Evolutionary conservation across 2,329 filamentous ascomycete genomes (phyloP), one percentile per base, ranked within the genome.

Genomic region (Neopestalotiopsis rosae): DNA sequence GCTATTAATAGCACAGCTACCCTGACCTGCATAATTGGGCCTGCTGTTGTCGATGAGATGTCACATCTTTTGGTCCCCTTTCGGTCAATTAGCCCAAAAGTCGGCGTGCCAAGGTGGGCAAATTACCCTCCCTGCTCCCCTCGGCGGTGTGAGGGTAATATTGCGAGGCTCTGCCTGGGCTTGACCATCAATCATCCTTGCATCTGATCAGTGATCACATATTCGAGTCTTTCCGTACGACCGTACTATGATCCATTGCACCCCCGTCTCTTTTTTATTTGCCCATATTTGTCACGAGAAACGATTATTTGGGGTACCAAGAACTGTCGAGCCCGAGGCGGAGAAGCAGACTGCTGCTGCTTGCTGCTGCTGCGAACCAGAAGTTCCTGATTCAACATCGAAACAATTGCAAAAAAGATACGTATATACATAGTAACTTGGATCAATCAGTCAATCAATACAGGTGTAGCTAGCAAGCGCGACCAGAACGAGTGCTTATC

Each of bases 1-100:
- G 75, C 73, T 78, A 79, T 77, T 76, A 74, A 74, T 78, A 79
- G 77, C 67, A 69, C 67, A 69, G n/a, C 34, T 32, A 40, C 62
- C 40, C 20, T 69, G 71, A 58, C 49, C 13, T 57, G 49, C 63
- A 66, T 56, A 24, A 28, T 28, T 56, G 32, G 24, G 52, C 45
- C 63, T 38, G 10, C 10, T 38, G 34, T 3, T 7, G 34, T 38
- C 6, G 6, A 38, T 38, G 20, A 59, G 24, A 59, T 52, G 57
- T 61, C 24, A 30, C 32, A n/a, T 30, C n/a, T 34, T 10, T 49
- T 49, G 38, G 32, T 28, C 62, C 40, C 34, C 5, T 45, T 52
- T 40, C 42, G 62, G 34, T 38, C 62, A 65, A 65, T 65, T 65
- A 65, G 40, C 62, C 62, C 62, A 24, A 13, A n/a, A n/a, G 28